Base-by-base conservation (phyloP, 2,329 filamentous ascomycete genomes). In the Colletotrichum magnum region DNA sequence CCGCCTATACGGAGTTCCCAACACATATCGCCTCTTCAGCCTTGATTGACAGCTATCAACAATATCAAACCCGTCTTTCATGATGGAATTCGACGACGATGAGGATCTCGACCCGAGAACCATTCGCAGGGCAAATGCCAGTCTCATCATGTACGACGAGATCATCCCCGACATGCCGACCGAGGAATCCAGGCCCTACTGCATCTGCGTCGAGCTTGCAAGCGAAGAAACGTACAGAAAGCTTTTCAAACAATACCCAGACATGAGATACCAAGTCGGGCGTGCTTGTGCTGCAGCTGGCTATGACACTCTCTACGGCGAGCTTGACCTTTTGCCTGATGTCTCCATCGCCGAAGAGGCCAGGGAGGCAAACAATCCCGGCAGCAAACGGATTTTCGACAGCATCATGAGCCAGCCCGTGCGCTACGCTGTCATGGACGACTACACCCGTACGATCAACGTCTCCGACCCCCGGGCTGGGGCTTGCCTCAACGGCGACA, bases 161-260 rank as follows among this genome's bases (percentile, higher is more conserved):
- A 48, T 12, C 43, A 4, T 80, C 18, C 79, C 79, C 4, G 71
- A 74, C 13, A 61, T 61, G 58, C 5, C 18, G 15, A 51, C 67
- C 50, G 54, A 69, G 12, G 72, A 76, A 16, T 54, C 75, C n/a
- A 61, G 36, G 58, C 79, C 77, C 4, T 82, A 82, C 71, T 83
- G 80, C 65, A 81, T 84, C 48, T 84, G 81, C 80, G 69, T 81
- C 66, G 75, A 81, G 1, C 41, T 78, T 0, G 77, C 81, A 3
- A 68, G 63, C 1, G 79, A 83, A 64, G 75, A 77, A 0, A 83
- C 80, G 1, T 81, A 80, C 58, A 76, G 80, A 2, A 56, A 69
- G 6, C 64, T 84, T 9, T 77, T 70, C 12, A 43, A 58, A 6
- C 69, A 69, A 2, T 83, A 79, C 70, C 81, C 80, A 1, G 32